Base-by-base conservation (phyloP, 257 asterid genomes). In the Ligustrum vulgare region DNA sequence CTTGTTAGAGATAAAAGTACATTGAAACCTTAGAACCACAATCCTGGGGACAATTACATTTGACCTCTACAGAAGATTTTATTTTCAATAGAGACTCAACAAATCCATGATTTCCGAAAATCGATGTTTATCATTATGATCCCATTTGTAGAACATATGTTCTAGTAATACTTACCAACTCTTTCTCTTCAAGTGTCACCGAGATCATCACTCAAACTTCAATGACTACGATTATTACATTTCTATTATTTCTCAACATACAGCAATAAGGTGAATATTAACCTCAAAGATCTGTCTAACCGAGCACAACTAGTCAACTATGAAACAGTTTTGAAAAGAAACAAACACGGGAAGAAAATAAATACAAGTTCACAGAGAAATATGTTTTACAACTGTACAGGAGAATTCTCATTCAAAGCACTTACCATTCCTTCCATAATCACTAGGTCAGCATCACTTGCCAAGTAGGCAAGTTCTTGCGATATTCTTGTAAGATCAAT, bases 381-480 rank as follows among this genome's bases (percentile, higher is more conserved):
- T 56, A 20, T n/a, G 31, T 22, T 56, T 56, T 20, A 43, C 12
- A 71, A 51, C 39, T 31, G 28, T 49, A 71, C 28, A 8, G 3
- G 22, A 47, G 49, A 60, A 33, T 28, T 67, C 66, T 66, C 72
- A 74, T 47, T 36, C 69, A 23, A 69, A 72, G 69, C 62, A 81
- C 87, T 86, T 78, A 92, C 97, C 98, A 91, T 94, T 83, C 99
- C 99, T 90, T 94, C 99, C 90, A 89, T 25, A 81, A 94, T 79
- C 77, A 94, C 93, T n/a, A 94, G 88, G 84, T 94, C 99, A 2
- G 97, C 96, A 78, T 88, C 99, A 83, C 87, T 86, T 58, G 97
- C 93, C 72, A 92, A 82, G 86, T 91, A 88, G 72, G 98, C 96
- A 67, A 94, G 91, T 85, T 94, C 97, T 87, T 87, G 99, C 62